phyloP scores from a whole-genome alignment of 257 asterid species.

The Solanum chilense region DNA sequence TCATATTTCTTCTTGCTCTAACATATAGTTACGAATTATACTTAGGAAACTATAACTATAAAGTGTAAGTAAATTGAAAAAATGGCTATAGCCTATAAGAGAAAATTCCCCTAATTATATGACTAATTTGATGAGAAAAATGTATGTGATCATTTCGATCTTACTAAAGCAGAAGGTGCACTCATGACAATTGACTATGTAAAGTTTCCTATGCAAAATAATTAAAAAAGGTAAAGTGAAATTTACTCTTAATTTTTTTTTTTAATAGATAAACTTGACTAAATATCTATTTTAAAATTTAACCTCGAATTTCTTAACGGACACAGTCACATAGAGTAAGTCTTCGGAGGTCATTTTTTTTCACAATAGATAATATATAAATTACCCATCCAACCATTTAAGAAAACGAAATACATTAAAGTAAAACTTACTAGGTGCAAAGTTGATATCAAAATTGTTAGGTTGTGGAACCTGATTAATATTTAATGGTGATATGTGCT shows the following conservation, averaged over 20 bases:
- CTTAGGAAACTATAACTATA: no score
- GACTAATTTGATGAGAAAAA: neutral
- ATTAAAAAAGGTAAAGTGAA: neutral
- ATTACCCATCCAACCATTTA: neutral
- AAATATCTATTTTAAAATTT: neutral
- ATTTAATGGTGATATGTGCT: no score
- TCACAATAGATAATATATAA: neutral
- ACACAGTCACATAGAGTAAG: neutral
- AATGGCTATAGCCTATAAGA: no score
- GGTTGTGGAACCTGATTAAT: no score
- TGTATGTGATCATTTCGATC: neutral
- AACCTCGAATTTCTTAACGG: neutral
- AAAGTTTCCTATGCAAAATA: neutral
- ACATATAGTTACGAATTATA: no score
- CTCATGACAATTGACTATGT: neutral
- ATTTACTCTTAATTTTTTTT: neutral
- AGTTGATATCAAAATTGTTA: neutral
- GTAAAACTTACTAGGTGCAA: neutral
- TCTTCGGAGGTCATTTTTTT: neutral
- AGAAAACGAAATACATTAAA: neutral
- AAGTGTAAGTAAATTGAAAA: no score
- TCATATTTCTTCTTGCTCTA: no score
- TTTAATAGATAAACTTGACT: neutral
- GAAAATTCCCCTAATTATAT: neutral
- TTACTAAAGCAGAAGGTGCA: neutral